A percentile compares a stretch with the other conserved stretches of the same genome.
These are phyloP conservation scores for Amphicarpaea edgeworthii DNA, from an alignment of 306 rosid genomes.

Conservation along the genomic window DNA sequence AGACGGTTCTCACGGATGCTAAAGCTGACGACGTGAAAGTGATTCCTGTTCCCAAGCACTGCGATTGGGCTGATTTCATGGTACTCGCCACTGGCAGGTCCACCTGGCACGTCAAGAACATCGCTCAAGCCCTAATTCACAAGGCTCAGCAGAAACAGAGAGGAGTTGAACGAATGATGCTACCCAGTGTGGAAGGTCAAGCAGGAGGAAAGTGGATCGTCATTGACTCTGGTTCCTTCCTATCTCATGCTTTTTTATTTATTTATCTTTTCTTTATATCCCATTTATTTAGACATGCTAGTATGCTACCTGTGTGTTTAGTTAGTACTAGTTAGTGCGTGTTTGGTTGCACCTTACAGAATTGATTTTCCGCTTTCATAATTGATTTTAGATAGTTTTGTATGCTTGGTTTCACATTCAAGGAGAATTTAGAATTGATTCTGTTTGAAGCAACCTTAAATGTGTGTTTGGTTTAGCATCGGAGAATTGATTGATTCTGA, in stretches of 20 bases:
- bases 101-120: constrained; percentile 92
- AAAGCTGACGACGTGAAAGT: constrained; percentile 86
- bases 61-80: constrained; percentile 90
- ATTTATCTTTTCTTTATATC: too few relatives aligned
- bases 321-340: too few relatives aligned
- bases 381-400: too few relatives aligned
- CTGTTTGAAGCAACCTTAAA: too few relatives aligned
- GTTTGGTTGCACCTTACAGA: too few relatives aligned
- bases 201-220: constrained; percentile 94
- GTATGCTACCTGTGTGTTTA: too few relatives aligned
- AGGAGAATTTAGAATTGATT: too few relatives aligned
- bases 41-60: constrained; percentile 60
- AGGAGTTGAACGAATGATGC: constrained; percentile 66
- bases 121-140: constrained; percentile 93
- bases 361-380: too few relatives aligned
- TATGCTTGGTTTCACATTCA: too few relatives aligned
- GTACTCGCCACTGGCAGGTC: constrained; percentile 93
- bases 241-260: constrained; percentile 36
- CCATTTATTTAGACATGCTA: too few relatives aligned
- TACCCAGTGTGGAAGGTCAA: constrained; percentile 92
- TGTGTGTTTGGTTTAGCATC: too few relatives aligned
- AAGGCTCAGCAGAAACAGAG: constrained; percentile 93
- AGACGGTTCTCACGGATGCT: constrained; percentile 80
- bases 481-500: too few relatives aligned
- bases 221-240: constrained; percentile 78